A percentile compares a stretch with the other conserved stretches of the same genome.
Conservation (phyloP, 495 filamentous ascomycete species). For the Letharia columbiana region DNA sequence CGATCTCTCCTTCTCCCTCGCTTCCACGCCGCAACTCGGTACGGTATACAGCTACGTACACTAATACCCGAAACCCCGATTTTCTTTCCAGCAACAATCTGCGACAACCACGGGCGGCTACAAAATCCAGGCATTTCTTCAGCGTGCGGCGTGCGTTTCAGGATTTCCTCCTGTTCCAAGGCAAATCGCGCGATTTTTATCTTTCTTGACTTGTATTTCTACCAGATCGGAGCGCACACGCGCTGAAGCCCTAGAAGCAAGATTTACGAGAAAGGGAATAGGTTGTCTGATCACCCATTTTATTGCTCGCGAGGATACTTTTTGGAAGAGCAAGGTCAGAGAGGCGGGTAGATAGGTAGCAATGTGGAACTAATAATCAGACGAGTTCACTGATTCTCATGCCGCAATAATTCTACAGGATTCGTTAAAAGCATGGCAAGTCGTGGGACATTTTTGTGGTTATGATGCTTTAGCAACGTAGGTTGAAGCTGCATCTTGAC, state of each 20-base stretch:
- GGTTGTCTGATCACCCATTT: background rate
- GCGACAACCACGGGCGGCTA: constrained; percentile 12
- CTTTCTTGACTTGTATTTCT: constrained; percentile 13
- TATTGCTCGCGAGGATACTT: background rate
- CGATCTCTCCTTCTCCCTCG: background rate
- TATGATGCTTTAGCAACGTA: background rate
- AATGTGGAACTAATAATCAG: constrained; percentile 3
- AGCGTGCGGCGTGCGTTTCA: constrained; percentile 6
- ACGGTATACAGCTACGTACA: background rate
- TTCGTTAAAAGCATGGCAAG: background rate
- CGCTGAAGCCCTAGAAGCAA: background rate
- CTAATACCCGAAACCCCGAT: constrained; percentile 2
- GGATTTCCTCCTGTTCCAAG: background rate
- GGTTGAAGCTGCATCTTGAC: background rate
- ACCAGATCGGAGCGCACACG: constrained; percentile 1
- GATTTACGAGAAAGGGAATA: background rate
- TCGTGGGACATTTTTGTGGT: background rate
- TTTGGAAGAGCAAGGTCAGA: background rate
- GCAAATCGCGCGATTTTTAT: constrained; percentile 1
- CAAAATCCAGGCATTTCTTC: constrained; percentile 16
- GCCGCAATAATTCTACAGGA: background rate
- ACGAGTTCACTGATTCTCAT: background rate
- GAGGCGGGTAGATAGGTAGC: constrained; percentile 4
- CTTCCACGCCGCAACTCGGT: background rate
- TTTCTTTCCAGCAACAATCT: constrained; percentile 7